phyloP scores from a whole-genome alignment of 352 stramenopile species.

The Pythium scleroteichum region DNA sequence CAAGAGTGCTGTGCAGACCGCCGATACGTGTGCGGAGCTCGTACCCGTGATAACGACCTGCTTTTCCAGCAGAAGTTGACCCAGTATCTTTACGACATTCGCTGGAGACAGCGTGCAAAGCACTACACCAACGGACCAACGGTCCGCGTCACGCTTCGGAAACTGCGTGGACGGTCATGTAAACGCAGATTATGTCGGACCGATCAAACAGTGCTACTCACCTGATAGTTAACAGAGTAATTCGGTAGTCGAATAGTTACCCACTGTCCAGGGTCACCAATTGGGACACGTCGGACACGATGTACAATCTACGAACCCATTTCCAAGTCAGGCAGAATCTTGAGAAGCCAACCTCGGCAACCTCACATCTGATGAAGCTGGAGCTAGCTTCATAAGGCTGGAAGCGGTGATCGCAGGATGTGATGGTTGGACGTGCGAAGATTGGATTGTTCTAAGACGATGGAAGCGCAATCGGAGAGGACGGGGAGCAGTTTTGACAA shows the following conservation, averaged over 20 bases:
- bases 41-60: slow-evolving; percentile 81
- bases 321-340: neutral
- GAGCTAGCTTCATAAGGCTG: slow-evolving; percentile 17
- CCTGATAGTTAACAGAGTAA: slow-evolving; percentile 74
- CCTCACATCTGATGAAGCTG: slow-evolving; percentile 47
- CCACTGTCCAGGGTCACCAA: slow-evolving; percentile 71
- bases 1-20: slow-evolving; percentile 67
- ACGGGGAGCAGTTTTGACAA: slow-evolving; percentile 54
- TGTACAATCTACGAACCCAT: slow-evolving; percentile 56
- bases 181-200: too few species aligned
- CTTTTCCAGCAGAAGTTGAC: slow-evolving; percentile 74
- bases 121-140: slow-evolving; percentile 71
- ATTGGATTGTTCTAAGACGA: slow-evolving; percentile 25
- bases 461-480: slow-evolving; percentile 72
- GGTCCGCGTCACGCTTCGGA: slow-evolving; percentile 65
- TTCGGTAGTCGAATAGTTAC: slow-evolving; percentile 55
- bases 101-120: slow-evolving; percentile 56
- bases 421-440: too few species aligned
- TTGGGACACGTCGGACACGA: slow-evolving; percentile 56
- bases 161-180: too few species aligned
- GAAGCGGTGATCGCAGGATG: neutral
- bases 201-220: slow-evolving; percentile 19
- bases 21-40: slow-evolving; percentile 62
- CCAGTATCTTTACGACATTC: slow-evolving; percentile 71
- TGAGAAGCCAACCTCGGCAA: neutral